Evolutionary conservation across 495 filamentous ascomycete genomes (phyloP).

Genomic region (Penicillium odoratum): DNA sequence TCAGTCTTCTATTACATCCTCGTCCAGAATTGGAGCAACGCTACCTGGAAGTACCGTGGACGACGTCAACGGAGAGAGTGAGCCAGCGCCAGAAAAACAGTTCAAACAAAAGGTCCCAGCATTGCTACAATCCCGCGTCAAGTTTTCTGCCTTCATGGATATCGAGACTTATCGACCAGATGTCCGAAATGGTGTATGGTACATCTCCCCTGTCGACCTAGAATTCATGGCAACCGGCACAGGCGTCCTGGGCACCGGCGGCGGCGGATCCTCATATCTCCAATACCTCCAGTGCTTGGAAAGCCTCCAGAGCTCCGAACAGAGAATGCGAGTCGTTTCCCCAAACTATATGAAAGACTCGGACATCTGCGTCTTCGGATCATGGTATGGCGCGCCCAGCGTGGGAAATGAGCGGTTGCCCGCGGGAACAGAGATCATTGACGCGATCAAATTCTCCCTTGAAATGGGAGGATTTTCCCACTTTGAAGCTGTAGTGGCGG

Average conservation of each 20-base stretch:
- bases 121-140: constrained; percentile 5
- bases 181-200: constrained; percentile 43
- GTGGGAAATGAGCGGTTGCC: constrained; percentile 29
- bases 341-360: constrained; percentile 18
- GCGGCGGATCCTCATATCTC: constrained; percentile 24
- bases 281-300: constrained; percentile 26
- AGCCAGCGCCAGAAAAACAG: constrained; percentile 13
- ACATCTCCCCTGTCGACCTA: constrained; percentile 23
- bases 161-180: constrained; percentile 50
- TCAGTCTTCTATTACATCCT: not conserved
- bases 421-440: constrained; percentile 28
- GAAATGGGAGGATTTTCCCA: constrained; percentile 24
- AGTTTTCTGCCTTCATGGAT: constrained; percentile 30
- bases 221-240: constrained; percentile 30
- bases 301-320: constrained; percentile 11
- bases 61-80: not conserved
- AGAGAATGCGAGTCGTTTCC: constrained; percentile 24
- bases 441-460: constrained; percentile 29
- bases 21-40: not conserved
- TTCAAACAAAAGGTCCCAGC: constrained; percentile 3
- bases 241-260: constrained; percentile 25
- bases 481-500: constrained; percentile 32
- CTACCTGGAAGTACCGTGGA: not conserved
- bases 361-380: constrained; percentile 23
- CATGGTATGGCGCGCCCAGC: constrained; percentile 29